These are phyloP conservation scores for Trypanosoma caninum DNA, from an alignment of 208 protist species.

Conservation along the genomic window DNA sequence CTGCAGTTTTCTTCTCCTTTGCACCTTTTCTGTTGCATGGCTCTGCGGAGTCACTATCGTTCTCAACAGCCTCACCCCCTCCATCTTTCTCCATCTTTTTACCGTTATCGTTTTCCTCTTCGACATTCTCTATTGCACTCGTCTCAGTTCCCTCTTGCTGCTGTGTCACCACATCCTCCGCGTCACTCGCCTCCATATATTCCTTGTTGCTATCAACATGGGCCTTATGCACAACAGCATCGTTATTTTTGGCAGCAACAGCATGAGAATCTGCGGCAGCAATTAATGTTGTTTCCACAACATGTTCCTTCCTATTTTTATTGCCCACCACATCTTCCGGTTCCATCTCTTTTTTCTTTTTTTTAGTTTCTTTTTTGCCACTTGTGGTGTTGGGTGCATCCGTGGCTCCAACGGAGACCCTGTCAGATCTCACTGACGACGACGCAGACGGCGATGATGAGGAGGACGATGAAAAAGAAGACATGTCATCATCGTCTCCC, in stretches of 20 bases:
- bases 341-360: conserved; percentile 18
- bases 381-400: neutral
- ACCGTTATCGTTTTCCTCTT: conserved; percentile 12
- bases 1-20: conserved; percentile 9
- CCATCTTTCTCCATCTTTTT: conserved; percentile 16
- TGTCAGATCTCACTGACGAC: neutral
- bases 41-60: conserved; percentile 13
- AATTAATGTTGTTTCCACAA: neutral
- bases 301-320: neutral
- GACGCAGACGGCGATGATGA: conserved; percentile 25
- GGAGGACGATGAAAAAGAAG: conserved; percentile 15
- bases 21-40: conserved; percentile 4
- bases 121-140: conserved; percentile 23
- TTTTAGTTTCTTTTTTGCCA: conserved; percentile 3
- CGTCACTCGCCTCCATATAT: too few relatives aligned
- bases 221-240: conserved; percentile 14
- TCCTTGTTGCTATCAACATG: too few relatives aligned
- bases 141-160: conserved; percentile 17
- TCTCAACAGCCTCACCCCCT: neutral
- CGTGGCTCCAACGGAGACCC: neutral
- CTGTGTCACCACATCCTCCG: conserved; percentile 12
- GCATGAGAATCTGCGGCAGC: neutral
- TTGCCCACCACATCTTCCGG: neutral
- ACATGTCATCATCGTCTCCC: conserved; percentile 6
- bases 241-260: neutral